These are phyloP conservation scores for Meyerozyma guilliermondii DNA, from an alignment of 1,139 yeast genomes.

Conservation along the genomic window DNA sequence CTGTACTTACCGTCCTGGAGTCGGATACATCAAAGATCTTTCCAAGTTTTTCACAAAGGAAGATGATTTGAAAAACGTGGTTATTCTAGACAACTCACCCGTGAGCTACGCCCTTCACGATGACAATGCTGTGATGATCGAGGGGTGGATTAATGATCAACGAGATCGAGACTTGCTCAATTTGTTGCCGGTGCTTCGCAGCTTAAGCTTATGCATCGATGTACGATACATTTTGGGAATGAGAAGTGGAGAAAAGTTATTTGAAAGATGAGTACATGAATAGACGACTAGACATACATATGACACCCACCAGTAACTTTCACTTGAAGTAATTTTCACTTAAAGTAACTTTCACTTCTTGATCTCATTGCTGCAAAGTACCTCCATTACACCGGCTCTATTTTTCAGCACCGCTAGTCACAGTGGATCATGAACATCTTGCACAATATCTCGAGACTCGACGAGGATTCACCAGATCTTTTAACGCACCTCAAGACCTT, in stretches of 20 bases:
- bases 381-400: background rate
- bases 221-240: constrained; percentile 78
- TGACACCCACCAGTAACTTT: no score
- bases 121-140: constrained; percentile 85
- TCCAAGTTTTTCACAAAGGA: constrained; percentile 39
- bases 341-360: no score
- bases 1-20: constrained; percentile 71
- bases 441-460: background rate
- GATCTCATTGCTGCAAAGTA: background rate
- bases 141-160: constrained; percentile 97
- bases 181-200: constrained; percentile 73
- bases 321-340: no score
- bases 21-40: constrained; percentile 86
- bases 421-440: background rate
- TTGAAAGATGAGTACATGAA: constrained; percentile 29
- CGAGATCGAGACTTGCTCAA: constrained; percentile 78
- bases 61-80: constrained; percentile 65
- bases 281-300: background rate
- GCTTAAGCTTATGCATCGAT: constrained; percentile 76
- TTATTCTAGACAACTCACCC: constrained; percentile 90
- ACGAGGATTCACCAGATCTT: background rate
- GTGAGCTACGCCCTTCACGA: constrained; percentile 79
- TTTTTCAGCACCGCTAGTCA: background rate
- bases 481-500: background rate
- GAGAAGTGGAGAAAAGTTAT: constrained; percentile 70